phyloP scores from a whole-genome alignment of 306 rosid genomes.

The Gynostemma pentaphyllum region DNA sequence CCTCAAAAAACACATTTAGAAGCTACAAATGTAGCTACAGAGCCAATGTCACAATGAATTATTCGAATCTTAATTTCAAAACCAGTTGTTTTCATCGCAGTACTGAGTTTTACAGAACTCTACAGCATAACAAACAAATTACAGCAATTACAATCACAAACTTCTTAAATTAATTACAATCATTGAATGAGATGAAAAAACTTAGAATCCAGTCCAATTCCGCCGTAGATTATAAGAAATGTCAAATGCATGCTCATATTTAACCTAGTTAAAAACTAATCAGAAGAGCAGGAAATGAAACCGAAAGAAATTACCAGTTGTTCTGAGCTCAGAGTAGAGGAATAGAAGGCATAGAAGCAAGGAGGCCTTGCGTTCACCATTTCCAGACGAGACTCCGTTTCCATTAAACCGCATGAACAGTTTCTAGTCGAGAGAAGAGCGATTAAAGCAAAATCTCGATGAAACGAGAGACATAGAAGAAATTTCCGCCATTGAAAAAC shows the following conservation, averaged over 20 bases:
- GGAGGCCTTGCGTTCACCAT: slow-evolving; percentile 49
- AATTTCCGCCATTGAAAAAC: not conserved
- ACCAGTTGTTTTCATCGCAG: not conserved
- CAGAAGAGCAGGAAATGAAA: not conserved
- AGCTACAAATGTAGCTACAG: not conserved
- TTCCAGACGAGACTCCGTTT: slow-evolving; percentile 22
- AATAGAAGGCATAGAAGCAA: slow-evolving; percentile 60
- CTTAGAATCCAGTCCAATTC: not conserved
- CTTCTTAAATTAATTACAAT: not conserved
- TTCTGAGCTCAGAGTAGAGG: slow-evolving; percentile 41
- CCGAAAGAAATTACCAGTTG: slow-evolving; percentile 36
- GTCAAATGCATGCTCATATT: not conserved
- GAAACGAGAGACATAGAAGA: slow-evolving; percentile 16
- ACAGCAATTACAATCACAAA: not conserved
- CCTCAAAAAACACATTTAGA: not conserved
- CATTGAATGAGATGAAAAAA: not conserved
- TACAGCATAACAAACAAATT: not conserved
- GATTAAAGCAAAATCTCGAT: slow-evolving; percentile 7
- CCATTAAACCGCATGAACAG: slow-evolving; percentile 27
- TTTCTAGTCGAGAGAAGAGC: not conserved
- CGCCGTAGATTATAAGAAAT: not conserved
- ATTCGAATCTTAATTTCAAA: not conserved
- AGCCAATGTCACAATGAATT: not conserved
- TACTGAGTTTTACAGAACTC: not conserved
- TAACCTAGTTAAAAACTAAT: not conserved